Percentiles rank a stretch among this genome's conserved stretches.
phyloP scores from a whole-genome alignment of 176 grass and related monocot species.

The Phragmites australis region DNA sequence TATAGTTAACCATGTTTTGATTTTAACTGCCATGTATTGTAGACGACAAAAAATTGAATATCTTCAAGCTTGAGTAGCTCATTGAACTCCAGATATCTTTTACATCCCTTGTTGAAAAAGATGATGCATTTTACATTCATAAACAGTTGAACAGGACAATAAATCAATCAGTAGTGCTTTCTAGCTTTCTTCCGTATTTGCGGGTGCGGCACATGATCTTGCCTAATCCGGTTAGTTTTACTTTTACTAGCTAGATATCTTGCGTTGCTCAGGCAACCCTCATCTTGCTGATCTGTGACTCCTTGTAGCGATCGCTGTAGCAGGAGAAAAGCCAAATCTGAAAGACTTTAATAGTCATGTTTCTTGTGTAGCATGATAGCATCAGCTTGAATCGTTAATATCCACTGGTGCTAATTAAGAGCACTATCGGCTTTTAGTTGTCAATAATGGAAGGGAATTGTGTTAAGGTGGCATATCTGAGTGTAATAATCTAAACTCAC shows the following conservation, averaged over 20 bases:
- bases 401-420: not conserved
- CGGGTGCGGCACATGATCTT: conserved; percentile 27
- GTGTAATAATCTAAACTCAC: not conserved
- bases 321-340: conserved; percentile 20
- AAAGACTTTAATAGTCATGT: conserved; percentile 1
- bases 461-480: not conserved
- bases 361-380: conserved; percentile 21
- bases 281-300: conserved; percentile 21
- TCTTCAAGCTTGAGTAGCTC: conserved; percentile 2
- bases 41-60: not conserved
- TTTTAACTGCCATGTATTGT: conserved; percentile 5
- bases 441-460: not conserved
- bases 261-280: not conserved
- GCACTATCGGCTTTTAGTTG: not conserved
- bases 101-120: conserved; percentile 10
- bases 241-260: not conserved
- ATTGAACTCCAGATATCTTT: not conserved
- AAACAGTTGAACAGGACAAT: not conserved
- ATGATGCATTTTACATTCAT: not conserved
- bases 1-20: not conserved
- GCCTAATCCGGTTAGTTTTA: not conserved
- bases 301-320: not conserved
- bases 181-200: conserved; percentile 10
- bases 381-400: conserved; percentile 1
- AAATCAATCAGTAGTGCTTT: conserved; percentile 9